Conservation (phyloP, 164 flowering plant species). For the Kingdonia uniflora region DNA sequence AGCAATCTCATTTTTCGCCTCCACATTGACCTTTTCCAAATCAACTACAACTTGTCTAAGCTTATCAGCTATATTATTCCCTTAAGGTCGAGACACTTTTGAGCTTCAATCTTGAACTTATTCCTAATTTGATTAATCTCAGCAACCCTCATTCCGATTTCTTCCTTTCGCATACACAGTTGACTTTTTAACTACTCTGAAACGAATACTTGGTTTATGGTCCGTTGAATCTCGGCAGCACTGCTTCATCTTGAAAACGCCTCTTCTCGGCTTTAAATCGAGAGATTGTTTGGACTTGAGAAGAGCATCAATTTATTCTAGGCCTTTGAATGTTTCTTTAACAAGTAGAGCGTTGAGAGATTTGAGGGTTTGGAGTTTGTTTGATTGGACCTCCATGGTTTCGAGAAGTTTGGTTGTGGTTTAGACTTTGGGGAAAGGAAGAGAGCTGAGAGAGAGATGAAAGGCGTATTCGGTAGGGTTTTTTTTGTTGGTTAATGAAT, state of each 20-base stretch:
- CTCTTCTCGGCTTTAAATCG: slow-evolving; percentile 18
- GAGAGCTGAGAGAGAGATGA: too few relatives aligned
- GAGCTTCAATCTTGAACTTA: too few relatives aligned
- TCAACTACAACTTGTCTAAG: slow-evolving; percentile 7
- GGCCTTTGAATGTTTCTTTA: slow-evolving; percentile 40
- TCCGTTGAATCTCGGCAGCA: slow-evolving; percentile 7
- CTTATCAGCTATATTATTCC: slow-evolving; percentile 3
- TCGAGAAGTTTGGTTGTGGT: slow-evolving; percentile 6
- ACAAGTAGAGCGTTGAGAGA: slow-evolving; percentile 53
- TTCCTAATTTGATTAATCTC: too few relatives aligned
- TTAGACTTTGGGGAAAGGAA: too few relatives aligned
- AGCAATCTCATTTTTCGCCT: slow-evolving; percentile 12
- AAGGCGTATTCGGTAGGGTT: too few relatives aligned
- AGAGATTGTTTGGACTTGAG: slow-evolving; percentile 21
- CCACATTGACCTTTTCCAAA: slow-evolving; percentile 10
- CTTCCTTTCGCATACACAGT: slow-evolving; percentile 8
- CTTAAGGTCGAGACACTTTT: too few relatives aligned
- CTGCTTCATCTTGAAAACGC: slow-evolving; percentile 22
- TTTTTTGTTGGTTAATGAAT: too few relatives aligned
- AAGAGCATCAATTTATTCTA: slow-evolving; percentile 44
- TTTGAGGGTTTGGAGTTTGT: slow-evolving; percentile 45
- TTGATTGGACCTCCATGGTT: slow-evolving; percentile 12
- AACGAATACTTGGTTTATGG: slow-evolving; percentile 9
- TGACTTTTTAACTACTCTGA: slow-evolving; percentile 3
- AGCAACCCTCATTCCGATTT: slow-evolving; percentile 4